Evolutionary conservation across 2,329 filamentous ascomycete genomes (phyloP).

Genomic region (Macrophomina tecta): DNA sequence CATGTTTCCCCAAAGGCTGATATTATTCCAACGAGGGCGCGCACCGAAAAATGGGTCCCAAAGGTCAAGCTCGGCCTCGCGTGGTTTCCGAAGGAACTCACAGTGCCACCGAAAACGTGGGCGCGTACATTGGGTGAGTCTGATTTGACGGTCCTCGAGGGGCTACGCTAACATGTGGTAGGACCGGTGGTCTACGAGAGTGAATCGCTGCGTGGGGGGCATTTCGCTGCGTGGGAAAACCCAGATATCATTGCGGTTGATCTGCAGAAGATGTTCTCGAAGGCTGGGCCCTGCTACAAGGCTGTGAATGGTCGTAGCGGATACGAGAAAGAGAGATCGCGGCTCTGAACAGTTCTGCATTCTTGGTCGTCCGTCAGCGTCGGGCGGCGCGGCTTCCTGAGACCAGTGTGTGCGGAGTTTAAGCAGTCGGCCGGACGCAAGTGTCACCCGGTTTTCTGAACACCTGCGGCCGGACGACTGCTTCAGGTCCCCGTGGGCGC

Average conservation of each 20-base stretch:
- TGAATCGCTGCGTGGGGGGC: conserved; percentile 59
- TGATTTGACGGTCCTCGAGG: too few species aligned
- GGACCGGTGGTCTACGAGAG: conserved; percentile 63
- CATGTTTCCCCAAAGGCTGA: conserved; percentile 45
- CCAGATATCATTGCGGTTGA: conserved; percentile 61
- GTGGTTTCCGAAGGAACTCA: conserved; percentile 65
- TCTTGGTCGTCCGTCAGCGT: too few species aligned
- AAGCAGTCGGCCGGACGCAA: too few species aligned
- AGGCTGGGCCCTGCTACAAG: conserved; percentile 23
- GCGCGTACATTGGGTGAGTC: conserved; percentile 60
- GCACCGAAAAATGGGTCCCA: conserved; percentile 50
- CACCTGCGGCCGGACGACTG: too few species aligned
- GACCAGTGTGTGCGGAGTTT: too few species aligned
- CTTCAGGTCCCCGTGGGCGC: too few species aligned
- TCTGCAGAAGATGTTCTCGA: conserved; percentile 59
- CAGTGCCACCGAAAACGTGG: conserved; percentile 62
- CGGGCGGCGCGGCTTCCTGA: too few species aligned
- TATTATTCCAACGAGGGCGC: conserved; percentile 39
- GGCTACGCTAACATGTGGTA: conserved; percentile 23
- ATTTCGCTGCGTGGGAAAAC: conserved; percentile 67
- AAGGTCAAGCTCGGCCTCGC: conserved; percentile 59
- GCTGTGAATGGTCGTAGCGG: conserved; percentile 18
- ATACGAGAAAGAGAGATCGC: neutral
- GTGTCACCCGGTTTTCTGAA: too few species aligned
- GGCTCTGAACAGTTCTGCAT: too few species aligned